These are phyloP conservation scores for Penicillium lagena DNA, from an alignment of 495 filamentous ascomycete species.

Conservation along the genomic window DNA sequence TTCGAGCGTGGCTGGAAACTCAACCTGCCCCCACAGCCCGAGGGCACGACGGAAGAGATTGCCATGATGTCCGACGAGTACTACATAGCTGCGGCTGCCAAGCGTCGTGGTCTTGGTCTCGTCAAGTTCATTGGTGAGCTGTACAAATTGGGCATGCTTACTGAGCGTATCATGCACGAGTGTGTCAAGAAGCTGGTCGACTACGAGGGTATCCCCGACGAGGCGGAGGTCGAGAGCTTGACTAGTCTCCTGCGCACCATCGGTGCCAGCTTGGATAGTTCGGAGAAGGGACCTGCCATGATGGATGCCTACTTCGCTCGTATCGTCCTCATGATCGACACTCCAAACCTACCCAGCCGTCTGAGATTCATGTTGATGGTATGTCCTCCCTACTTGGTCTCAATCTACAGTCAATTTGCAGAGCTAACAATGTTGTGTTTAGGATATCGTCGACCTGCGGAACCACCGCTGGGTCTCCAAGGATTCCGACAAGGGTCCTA, in stretches of 20 bases:
- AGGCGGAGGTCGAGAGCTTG: constrained; percentile 92
- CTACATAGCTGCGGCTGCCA: constrained; percentile 91
- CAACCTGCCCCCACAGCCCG: constrained; percentile 74
- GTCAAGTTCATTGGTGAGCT: constrained; percentile 99
- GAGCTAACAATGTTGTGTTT: constrained; percentile 4
- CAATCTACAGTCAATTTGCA: not conserved
- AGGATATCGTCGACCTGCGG: constrained; percentile 84
- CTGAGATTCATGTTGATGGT: constrained; percentile 91
- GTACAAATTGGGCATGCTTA: constrained; percentile 98
- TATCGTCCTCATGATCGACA: constrained; percentile 73
- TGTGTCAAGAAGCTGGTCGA: constrained; percentile 96
- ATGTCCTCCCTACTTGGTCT: constrained; percentile 11
- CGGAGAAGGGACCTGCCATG: constrained; percentile 71
- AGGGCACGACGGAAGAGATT: constrained; percentile 66
- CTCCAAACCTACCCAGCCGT: constrained; percentile 73
- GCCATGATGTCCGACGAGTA: constrained; percentile 94
- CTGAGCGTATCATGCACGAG: constrained; percentile 98
- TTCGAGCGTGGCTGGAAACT: constrained; percentile 98
- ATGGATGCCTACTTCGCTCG: constrained; percentile 94
- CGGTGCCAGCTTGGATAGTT: constrained; percentile 72
- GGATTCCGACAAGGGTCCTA: constrained; percentile 82
- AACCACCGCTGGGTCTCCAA: constrained; percentile 71
- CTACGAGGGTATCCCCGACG: constrained; percentile 88
- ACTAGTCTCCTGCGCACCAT: constrained; percentile 89
- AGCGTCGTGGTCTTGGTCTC: constrained; percentile 92